Evolutionary conservation across 2,329 filamentous ascomycete genomes (phyloP).

Genomic region (Curvularia lunata): DNA sequence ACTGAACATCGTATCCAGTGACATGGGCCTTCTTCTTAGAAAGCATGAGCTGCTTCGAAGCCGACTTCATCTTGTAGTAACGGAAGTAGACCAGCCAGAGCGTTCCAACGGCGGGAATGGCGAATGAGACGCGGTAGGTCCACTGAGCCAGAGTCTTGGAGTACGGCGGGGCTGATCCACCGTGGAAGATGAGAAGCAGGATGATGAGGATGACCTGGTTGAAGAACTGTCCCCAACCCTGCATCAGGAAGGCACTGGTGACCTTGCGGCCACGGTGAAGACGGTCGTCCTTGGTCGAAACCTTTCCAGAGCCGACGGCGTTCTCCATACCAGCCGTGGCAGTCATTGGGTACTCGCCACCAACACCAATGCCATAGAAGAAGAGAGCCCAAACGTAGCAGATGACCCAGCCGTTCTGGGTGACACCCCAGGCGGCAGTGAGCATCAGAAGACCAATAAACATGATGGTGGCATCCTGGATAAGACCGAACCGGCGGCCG

Average conservation of each 20-base stretch:
- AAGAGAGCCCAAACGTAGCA: conserved; percentile 96
- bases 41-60: conserved; percentile 78
- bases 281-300: conserved; percentile 90
- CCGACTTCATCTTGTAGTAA: conserved; percentile 90
- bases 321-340: conserved; percentile 95
- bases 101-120: conserved; percentile 86
- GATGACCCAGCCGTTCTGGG: conserved; percentile 92
- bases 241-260: conserved; percentile 95
- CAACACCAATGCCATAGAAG: conserved; percentile 78
- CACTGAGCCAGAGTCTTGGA: conserved; percentile 78
- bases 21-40: conserved; percentile 87
- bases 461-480: conserved; percentile 95
- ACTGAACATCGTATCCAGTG: conserved; percentile 90
- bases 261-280: conserved; percentile 96
- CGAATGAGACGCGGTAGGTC: conserved; percentile 91
- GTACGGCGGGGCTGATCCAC: conserved; percentile 77
- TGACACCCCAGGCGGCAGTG: conserved; percentile 86
- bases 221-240: conserved; percentile 95
- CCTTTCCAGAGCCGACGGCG: conserved; percentile 79
- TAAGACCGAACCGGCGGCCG: conserved; percentile 91
- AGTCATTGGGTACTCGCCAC: conserved; percentile 95
- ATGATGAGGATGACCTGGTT: conserved; percentile 92
- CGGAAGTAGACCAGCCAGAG: conserved; percentile 96
- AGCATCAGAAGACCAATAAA: conserved; percentile 91
- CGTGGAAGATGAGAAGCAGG: conserved; percentile 86